These are phyloP conservation scores for Penicillium samsonianum DNA, from an alignment of 495 filamentous ascomycete genomes.

Conservation along the genomic window DNA sequence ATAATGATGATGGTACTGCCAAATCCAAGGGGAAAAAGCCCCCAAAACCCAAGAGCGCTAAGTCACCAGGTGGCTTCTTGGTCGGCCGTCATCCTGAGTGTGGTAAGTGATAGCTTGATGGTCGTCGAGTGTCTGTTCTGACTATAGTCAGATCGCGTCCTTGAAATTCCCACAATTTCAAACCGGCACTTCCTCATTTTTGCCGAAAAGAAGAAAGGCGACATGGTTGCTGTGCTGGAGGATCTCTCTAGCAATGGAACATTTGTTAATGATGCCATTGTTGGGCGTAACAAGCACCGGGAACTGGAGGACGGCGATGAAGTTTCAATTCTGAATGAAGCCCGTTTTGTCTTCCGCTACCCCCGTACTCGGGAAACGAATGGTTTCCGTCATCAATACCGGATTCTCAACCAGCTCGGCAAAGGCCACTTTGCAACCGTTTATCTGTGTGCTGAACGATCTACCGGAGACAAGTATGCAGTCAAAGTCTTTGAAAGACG, in stretches of 20 bases:
- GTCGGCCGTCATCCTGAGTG: constrained; percentile 94
- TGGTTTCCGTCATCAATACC: constrained; percentile 84
- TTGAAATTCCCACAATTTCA: constrained; percentile 83
- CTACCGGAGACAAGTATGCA: constrained; percentile 79
- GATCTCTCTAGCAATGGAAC: constrained; percentile 97
- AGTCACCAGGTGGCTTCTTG: constrained; percentile 80
- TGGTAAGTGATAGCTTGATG: constrained; percentile 56
- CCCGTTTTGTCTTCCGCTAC: constrained; percentile 87
- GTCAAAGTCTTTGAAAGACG: constrained; percentile 93
- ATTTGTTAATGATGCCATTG: constrained; percentile 86
- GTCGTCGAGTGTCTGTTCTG: constrained; percentile 5
- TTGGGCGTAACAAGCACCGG: constrained; percentile 88
- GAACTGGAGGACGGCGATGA: constrained; percentile 88
- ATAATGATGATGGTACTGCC: constrained; percentile 39
- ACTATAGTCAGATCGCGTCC: constrained; percentile 65
- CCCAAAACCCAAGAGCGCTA: constrained; percentile 38
- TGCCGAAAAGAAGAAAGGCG: constrained; percentile 79
- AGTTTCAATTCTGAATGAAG: constrained; percentile 78
- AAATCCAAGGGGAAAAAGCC: constrained; percentile 43
- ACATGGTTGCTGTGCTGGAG: constrained; percentile 78
- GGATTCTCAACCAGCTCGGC: constrained; percentile 79
- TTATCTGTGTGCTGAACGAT: constrained; percentile 84
- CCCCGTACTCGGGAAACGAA: constrained; percentile 73
- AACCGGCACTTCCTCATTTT: constrained; percentile 94
- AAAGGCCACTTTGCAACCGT: constrained; percentile 98